phyloP scores from a whole-genome alignment of 306 rosid species.

The Malus fusca region DNA sequence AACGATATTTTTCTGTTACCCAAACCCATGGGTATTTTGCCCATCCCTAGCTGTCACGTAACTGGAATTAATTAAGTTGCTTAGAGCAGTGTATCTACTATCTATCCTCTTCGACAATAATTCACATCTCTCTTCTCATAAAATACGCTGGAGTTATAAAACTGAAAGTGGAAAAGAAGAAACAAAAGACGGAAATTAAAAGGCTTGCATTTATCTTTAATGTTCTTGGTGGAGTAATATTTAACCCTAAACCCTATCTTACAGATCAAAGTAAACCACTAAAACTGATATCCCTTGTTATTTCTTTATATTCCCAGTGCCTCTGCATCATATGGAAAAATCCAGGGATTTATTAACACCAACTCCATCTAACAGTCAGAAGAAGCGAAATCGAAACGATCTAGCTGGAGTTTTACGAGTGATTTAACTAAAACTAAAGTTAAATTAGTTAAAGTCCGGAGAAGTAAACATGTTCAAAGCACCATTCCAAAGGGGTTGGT shows the following conservation, averaged over 20 bases:
- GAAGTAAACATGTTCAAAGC: slow-evolving; percentile 23
- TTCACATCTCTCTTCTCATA: no score
- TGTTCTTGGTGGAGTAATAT: neutral
- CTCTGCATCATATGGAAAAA: neutral
- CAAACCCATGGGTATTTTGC: no score
- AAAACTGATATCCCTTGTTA: neutral
- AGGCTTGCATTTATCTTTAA: neutral
- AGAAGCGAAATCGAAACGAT: neutral
- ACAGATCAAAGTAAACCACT: neutral
- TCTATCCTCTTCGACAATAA: no score
- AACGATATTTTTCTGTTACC: no score
- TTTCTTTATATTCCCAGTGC: neutral
- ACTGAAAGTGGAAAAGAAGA: no score
- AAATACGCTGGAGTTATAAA: neutral
- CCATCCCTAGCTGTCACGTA: neutral
- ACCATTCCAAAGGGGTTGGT: slow-evolving; percentile 33
- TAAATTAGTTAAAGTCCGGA: slow-evolving; percentile 13
- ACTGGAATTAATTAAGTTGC: neutral
- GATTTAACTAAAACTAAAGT: neutral
- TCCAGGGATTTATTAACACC: neutral
- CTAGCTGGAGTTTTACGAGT: neutral
- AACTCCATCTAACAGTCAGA: neutral
- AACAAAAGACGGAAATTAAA: neutral
- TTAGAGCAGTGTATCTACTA: no score
- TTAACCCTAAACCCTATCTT: neutral